These are phyloP conservation scores for Atkinsonella texensis DNA, from an alignment of 2,329 filamentous ascomycete species.

Conservation along the genomic window DNA sequence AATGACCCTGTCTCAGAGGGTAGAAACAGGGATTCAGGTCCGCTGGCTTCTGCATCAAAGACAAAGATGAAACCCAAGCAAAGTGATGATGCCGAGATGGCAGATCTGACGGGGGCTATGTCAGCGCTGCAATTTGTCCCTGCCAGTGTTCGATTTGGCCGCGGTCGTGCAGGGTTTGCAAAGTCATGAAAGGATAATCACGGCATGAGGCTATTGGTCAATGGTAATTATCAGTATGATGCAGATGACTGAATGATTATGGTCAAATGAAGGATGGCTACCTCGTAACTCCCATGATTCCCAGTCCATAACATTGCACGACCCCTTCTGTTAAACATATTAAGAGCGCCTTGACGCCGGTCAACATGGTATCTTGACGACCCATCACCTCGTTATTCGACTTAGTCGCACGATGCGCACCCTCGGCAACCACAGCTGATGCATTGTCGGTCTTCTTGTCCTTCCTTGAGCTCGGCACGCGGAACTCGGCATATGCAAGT, in stretches of 20 bases:
- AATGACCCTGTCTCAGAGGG: conserved; percentile 5
- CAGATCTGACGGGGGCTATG: conserved; percentile 54
- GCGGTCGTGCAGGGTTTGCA: conserved; percentile 41
- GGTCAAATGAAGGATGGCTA: conserved; percentile 24
- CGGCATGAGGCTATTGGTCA: conserved; percentile 11
- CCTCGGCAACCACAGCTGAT: conserved; percentile 91
- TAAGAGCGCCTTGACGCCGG: conserved; percentile 10
- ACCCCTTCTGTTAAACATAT: neutral
- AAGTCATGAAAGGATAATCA: conserved; percentile 24
- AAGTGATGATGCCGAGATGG: conserved; percentile 41
- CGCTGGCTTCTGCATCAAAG: conserved; percentile 9
- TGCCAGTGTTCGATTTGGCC: conserved; percentile 52
- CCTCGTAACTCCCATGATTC: conserved; percentile 15
- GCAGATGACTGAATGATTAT: conserved; percentile 15
- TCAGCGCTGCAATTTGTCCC: conserved; percentile 62
- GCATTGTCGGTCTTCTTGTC: conserved; percentile 72
- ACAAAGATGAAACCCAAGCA: conserved; percentile 10
- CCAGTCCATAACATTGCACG: neutral
- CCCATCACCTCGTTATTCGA: neutral
- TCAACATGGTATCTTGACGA: neutral
- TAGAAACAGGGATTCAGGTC: conserved; percentile 10
- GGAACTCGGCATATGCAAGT: conserved; percentile 97
- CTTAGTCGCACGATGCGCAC: conserved; percentile 72
- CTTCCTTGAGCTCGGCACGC: conserved; percentile 76
- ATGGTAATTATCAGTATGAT: conserved; percentile 21